Evolutionary conservation across 2,329 filamentous ascomycete genomes (phyloP).

Genomic region (Pseudogymnoascus sp.): DNA sequence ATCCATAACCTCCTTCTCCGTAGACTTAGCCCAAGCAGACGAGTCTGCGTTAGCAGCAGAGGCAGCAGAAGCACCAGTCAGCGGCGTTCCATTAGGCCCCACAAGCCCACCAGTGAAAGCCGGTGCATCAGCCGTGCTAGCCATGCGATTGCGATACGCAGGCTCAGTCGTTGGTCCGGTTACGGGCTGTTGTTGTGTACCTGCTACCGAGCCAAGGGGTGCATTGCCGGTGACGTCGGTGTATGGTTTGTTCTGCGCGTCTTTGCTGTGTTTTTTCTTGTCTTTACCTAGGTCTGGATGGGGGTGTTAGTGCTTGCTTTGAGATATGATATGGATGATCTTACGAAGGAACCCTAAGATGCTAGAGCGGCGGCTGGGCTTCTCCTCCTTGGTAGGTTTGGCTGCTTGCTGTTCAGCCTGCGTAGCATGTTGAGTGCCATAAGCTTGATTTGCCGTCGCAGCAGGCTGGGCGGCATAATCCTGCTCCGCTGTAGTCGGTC

Average conservation of each 20-base stretch:
- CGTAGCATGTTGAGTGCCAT: constrained; percentile 11
- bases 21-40: background rate
- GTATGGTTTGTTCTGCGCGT: background rate
- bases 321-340: background rate
- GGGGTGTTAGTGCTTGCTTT: constrained; percentile 7
- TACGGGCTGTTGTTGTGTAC: constrained; percentile 14
- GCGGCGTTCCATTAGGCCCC: background rate
- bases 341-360: constrained; percentile 23
- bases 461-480: background rate
- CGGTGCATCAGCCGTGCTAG: background rate
- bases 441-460: background rate
- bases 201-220: constrained; percentile 19
- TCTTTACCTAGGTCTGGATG: constrained; percentile 20
- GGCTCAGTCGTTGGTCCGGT: background rate
- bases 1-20: constrained; percentile 1
- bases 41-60: background rate
- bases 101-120: background rate
- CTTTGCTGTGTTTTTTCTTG: constrained; percentile 16
- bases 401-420: constrained; percentile 16
- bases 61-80: background rate
- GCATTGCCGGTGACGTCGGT: constrained; percentile 11
- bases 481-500: background rate
- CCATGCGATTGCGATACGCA: background rate
- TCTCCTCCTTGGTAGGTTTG: constrained; percentile 10
- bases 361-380: constrained; percentile 16